phyloP scores from a whole-genome alignment of 148 eudicot genomes.

The Cornus kousa region DNA sequence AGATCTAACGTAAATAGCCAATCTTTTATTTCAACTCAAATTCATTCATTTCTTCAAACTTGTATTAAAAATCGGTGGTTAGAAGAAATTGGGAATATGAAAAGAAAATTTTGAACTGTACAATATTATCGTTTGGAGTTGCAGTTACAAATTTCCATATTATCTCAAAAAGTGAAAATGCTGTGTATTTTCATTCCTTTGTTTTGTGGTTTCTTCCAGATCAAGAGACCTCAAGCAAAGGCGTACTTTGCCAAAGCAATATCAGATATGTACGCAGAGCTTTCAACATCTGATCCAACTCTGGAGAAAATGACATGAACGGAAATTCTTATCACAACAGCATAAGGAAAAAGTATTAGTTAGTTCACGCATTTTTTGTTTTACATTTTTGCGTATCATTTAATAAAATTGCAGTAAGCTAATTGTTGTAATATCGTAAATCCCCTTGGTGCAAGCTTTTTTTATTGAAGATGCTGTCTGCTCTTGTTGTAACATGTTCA shows the following conservation, averaged over 20 bases:
- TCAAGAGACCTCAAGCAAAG: slow-evolving; percentile 59
- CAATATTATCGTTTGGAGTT: not conserved
- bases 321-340: not conserved
- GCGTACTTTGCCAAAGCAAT: slow-evolving; percentile 49
- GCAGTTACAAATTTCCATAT: not conserved
- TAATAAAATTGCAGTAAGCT: not conserved
- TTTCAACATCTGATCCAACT: slow-evolving; percentile 36
- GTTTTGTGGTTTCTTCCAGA: slow-evolving; percentile 18
- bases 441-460: not conserved
- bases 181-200: not conserved
- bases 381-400: not conserved
- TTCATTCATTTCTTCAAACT: no score
- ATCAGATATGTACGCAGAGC: slow-evolving; percentile 47
- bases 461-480: not conserved
- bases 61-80: not conserved
- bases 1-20: no score
- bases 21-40: no score
- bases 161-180: not conserved
- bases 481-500: not conserved
- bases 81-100: not conserved
- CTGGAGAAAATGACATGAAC: slow-evolving; percentile 22
- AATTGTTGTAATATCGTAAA: not conserved
- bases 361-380: no score
- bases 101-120: not conserved
- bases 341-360: not conserved